Conservation (phyloP, 140 eudicot species). For the Anethum foeniculum region DNA sequence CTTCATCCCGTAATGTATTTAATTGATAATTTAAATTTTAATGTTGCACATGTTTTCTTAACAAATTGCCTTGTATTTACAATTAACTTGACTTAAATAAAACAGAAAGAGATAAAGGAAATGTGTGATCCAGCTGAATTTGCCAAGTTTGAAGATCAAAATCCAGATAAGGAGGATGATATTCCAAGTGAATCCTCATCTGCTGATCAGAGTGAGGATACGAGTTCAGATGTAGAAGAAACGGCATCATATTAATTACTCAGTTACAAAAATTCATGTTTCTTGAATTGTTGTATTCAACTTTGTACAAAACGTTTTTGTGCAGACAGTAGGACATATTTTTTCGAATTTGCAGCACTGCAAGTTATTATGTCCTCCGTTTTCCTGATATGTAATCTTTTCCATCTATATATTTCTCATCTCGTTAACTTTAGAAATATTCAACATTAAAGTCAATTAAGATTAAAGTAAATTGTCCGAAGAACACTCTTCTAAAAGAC, state of each 20-base stretch:
- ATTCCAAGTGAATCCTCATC: slow-evolving; percentile 4
- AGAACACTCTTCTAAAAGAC: too few relatives aligned
- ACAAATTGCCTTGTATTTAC: not conserved
- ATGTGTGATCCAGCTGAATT: not conserved
- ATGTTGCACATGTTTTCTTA: not conserved
- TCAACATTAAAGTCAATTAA: too few relatives aligned
- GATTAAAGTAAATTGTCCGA: too few relatives aligned
- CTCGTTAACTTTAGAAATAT: not conserved
- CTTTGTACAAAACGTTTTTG: not conserved
- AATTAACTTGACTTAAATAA: not conserved
- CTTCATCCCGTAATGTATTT: not conserved
- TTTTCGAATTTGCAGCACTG: not conserved
- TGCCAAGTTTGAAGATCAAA: not conserved
- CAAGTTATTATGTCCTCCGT: not conserved
- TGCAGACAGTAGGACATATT: not conserved
- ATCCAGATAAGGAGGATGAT: not conserved
- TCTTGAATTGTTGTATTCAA: not conserved
- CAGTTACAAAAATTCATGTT: not conserved
- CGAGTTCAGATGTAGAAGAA: not conserved
- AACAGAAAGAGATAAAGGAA: not conserved
- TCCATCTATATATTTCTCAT: not conserved
- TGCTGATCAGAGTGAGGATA: slow-evolving; percentile 1
- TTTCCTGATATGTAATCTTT: not conserved
- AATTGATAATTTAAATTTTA: not conserved
- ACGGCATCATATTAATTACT: not conserved